Evolutionary conservation across 2,329 filamentous ascomycete genomes (phyloP), one percentile per base, ranked within the genome.

Genomic region (Penicillium brasilianum): DNA sequence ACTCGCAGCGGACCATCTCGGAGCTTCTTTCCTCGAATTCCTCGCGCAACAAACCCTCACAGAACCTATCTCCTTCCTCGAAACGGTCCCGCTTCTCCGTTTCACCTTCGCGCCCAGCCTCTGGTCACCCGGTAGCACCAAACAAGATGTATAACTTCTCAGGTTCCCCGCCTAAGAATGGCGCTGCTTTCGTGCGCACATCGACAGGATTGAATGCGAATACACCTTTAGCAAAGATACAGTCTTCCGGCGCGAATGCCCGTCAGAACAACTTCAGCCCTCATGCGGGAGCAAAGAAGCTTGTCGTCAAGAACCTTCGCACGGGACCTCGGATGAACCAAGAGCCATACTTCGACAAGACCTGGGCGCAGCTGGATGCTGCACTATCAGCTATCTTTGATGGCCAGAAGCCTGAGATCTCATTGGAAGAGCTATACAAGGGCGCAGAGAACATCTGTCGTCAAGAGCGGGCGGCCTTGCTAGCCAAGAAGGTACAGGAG

Each of bases 281-380:
- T 13, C 87, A 91, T 70, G 83, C 84, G 11, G 93, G 92, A 34
- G 88, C 92, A 20, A 93, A 90, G 82, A 93, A 90, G 77, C 85
- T 99, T 49, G 86, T 94, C n/a, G 91, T 99, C 70, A 97, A 97
- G 85, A 98, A 97, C 74, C 84, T 97, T 65, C 88, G 90, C 61
- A 84, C 85, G 1, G 83, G 83, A 18, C 79, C 85, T n/a, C 83
- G 84, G 60, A 82, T 85, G 57, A 87, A 92, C 69, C 85, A 90
- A 20, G 87, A 90, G 64, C 84, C 87, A 65, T 98, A 97, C 80
- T 92, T 96, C 69, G 83, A 88, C 43, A 87, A 88, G 70, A 89
- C 88, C 3, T 91, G 90, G 87, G 78, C 80, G 43, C 90, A 96
- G 73, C 82, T 98, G 6, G 87, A 91, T 59, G 82, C 83, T 37